Conservation (phyloP, 148 eudicot genomes). For the Rhododendron ovatum region DNA sequence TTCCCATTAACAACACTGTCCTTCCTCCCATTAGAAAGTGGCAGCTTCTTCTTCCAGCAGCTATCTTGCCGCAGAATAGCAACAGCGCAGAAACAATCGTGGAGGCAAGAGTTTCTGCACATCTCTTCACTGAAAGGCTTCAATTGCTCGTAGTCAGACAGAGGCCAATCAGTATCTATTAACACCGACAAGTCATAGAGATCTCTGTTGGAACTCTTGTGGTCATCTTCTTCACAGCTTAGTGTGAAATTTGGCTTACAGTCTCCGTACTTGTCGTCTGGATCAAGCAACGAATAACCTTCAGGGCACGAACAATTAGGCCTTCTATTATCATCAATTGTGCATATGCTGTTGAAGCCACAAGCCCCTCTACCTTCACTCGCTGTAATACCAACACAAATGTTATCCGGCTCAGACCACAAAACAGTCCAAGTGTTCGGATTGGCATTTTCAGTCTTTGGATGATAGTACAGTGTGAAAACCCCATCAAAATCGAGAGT, state of each 20-base stretch:
- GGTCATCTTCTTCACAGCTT: too few relatives aligned
- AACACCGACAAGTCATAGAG: too few relatives aligned
- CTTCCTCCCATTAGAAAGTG: constrained; percentile 28
- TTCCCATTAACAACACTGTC: background rate
- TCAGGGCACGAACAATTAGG: too few relatives aligned
- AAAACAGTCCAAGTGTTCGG: constrained; percentile 20
- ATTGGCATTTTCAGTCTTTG: constrained; percentile 9
- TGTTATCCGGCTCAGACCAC: constrained; percentile 33
- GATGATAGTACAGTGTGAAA: constrained; percentile 36
- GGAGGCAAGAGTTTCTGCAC: constrained; percentile 31
- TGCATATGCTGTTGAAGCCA: constrained; percentile 40
- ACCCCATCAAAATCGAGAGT: constrained; percentile 47
- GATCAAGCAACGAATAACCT: constrained; percentile 35
- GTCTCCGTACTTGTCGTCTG: constrained; percentile 35
- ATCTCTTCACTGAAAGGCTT: constrained; percentile 1
- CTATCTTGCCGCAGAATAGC: constrained; percentile 4
- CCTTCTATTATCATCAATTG: too few relatives aligned
- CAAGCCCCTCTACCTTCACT: constrained; percentile 37
- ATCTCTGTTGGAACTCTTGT: too few relatives aligned
- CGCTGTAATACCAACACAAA: constrained; percentile 19
- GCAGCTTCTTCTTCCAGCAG: constrained; percentile 41
- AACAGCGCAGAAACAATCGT: constrained; percentile 54
- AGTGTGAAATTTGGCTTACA: constrained; percentile 15
- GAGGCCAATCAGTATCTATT: too few relatives aligned
- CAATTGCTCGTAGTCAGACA: background rate